Percentiles rank a stretch among this genome's conserved stretches.
Conservation (phyloP, 1,284 basidiomycete genomes). For the Farysia itapuensis region DNA sequence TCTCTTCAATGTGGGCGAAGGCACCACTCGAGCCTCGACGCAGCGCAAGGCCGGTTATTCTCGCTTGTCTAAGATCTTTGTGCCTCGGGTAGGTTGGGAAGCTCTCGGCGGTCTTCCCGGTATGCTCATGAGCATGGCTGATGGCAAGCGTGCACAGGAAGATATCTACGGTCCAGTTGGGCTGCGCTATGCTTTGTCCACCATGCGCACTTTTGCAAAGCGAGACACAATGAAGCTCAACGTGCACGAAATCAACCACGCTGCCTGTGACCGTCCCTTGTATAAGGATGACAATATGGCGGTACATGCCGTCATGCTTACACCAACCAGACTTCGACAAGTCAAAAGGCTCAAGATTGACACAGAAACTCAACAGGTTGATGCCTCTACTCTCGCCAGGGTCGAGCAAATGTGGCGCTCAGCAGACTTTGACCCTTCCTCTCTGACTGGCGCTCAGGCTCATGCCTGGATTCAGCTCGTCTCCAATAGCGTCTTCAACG, state of each 20-base stretch:
- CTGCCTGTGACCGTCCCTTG: slow-evolving; percentile 56
- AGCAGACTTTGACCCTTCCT: slow-evolving; percentile 32
- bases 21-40: slow-evolving; percentile 72
- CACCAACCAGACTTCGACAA: slow-evolving; percentile 46
- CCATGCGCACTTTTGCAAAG: slow-evolving; percentile 61
- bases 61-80: slow-evolving; percentile 71
- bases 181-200: slow-evolving; percentile 71
- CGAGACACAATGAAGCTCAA: slow-evolving; percentile 39
- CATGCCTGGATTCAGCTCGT: slow-evolving; percentile 42
- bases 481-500: slow-evolving; percentile 55
- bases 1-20: slow-evolving; percentile 83
- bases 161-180: slow-evolving; percentile 74
- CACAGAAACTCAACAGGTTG: not conserved
- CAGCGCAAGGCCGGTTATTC: slow-evolving; percentile 71
- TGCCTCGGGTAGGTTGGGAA: slow-evolving; percentile 70
- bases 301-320: slow-evolving; percentile 68
- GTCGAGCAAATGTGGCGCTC: slow-evolving; percentile 23
- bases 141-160: slow-evolving; percentile 68
- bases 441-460: slow-evolving; percentile 28
- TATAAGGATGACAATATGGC: slow-evolving; percentile 70
- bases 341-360: slow-evolving; percentile 14
- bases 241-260: slow-evolving; percentile 24
- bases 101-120: slow-evolving; percentile 65
- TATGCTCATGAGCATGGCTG: slow-evolving; percentile 78
- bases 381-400: slow-evolving; percentile 4